Evolutionary conservation across 2,329 filamentous ascomycete genomes (phyloP), one percentile per base, ranked within the genome.

Genomic region (Hypoxylon sp.): DNA sequence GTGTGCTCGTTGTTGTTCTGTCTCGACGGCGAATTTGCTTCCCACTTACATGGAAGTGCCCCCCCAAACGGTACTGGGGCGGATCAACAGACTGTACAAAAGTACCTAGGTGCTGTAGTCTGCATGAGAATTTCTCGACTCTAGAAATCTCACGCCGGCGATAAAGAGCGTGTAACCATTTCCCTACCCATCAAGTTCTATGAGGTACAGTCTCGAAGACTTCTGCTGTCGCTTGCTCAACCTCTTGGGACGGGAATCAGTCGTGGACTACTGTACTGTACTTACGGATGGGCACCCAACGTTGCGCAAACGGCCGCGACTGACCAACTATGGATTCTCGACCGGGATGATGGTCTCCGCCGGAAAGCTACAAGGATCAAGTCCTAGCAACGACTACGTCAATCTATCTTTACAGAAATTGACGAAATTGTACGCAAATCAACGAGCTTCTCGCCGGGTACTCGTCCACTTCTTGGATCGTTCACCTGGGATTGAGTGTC

Each of bases 321-420:
- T 61, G 73, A 69, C 70, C 62, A 71, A 26, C 24, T 26, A 26
- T 68, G 70, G 70, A 70, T 68, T 69, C 65, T 69, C 61, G 68
- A 71, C 70, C 64, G 69, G 69, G 67, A 70, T 70, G 64, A 58
- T 52, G 61, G 70, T 68, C 70, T 68, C 65, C 72, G 68, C 71
- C 56, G 56, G 32, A 72, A 70, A 69, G 67, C 61, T 73, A 64
- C 72, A 73, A 68, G 72, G 72, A 67, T 73, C 70, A 67, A 68
- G 52, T 64, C 51, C 68, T 68, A 70, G 63, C 68, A 63, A 66
- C 70, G 63, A 68, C 69, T 62, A 65, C 65, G 58, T 68, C 45
- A 59, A 59, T 65, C 36, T 32, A 42, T 33, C 24, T 60, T 18
- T 48, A 53, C 33, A 26, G 45, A 49, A 49, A 22, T 54, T 14